A percentile compares a stretch with the other conserved stretches of the same genome.
Conservation (phyloP, 2,329 filamentous ascomycete species). For the Colletotrichum higginsianum region DNA sequence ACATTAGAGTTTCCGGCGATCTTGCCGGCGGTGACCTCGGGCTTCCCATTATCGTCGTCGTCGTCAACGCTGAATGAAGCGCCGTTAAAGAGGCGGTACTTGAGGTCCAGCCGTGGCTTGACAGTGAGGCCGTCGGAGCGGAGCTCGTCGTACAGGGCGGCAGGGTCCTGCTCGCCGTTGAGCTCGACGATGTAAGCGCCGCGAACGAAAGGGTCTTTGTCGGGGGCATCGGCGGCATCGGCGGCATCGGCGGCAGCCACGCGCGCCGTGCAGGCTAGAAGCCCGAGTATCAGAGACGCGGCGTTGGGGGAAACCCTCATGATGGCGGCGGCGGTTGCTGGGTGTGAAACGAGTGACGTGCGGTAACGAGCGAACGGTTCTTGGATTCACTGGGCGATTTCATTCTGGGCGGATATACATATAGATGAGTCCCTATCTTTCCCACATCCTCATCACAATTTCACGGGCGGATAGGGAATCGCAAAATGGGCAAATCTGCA, state of each 20-base stretch:
- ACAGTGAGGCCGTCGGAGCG: constrained; percentile 40
- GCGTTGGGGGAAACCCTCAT: constrained; percentile 32
- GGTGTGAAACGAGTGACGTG: constrained; percentile 24
- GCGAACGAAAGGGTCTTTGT: constrained; percentile 38
- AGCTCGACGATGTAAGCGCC: constrained; percentile 49
- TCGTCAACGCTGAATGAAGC: constrained; percentile 47
- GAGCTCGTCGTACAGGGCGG: constrained; percentile 43
- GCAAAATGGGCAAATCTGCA: neutral
- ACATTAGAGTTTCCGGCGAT: constrained; percentile 47
- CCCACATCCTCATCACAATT: too few relatives aligned
- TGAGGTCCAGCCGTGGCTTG: constrained; percentile 45
- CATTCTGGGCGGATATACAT: constrained; percentile 29
- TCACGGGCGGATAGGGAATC: neutral
- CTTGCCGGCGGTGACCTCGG: constrained; percentile 44
- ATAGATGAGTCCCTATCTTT: neutral
- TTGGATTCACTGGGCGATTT: neutral
- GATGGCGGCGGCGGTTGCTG: constrained; percentile 23
- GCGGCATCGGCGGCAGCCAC: constrained; percentile 3
- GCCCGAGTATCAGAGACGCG: constrained; percentile 17
- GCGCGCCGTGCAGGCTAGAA: constrained; percentile 18
- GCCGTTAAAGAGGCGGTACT: constrained; percentile 48
- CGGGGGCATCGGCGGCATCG: neutral
- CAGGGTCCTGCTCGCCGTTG: constrained; percentile 38
- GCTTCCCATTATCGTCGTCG: constrained; percentile 47
- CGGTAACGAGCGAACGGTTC: neutral